Base-by-base conservation (phyloP, 2,329 filamentous ascomycete genomes). In the Colletotrichum nymphaeae region DNA sequence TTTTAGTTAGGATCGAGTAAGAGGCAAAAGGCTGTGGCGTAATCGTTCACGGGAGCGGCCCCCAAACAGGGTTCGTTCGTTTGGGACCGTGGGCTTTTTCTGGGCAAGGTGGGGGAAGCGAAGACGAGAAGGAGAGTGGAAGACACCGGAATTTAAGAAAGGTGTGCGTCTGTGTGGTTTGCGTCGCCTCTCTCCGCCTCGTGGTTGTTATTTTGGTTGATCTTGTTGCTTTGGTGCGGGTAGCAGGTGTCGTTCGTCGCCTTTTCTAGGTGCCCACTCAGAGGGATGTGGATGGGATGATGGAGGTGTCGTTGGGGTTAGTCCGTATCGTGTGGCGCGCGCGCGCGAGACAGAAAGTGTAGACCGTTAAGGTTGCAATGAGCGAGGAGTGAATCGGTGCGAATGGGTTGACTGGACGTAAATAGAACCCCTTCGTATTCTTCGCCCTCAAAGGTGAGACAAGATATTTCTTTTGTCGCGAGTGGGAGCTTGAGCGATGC, bases 21-120 rank as follows among this genome's bases (percentile, higher is more conserved):
- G 49, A 26, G 55, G 22, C 49, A 58, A n/a, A 63, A 14, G 35
- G 68, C 56, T 60, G 63, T 28, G 68, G 56, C 26, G 59, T 35
- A 42, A 46, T 63, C n/a, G 35, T 60, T 28, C 16, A 26, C 57
- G 57, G 55, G 32, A 69, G 49, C 49, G 62, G 42, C 30, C 28
- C 22, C 62, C 32, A 26, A 70, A 69, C 24, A 64, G 60, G 60
- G 22, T 55, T 73, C 60, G 70, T 70, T 70, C 56, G 70, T 70
- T 70, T 60, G 66, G 67, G 62, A n/a, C 62, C 22, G 62, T 37
- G 62, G 30, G 46, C 22, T 28, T 42, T 24, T 28, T 42, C 42
- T 49, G 42, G 16, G 16, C 16, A 26, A 26, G 11, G 37, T 7
- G 60, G 26, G 26, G 42, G 19, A 30, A 22, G 16, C 37, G 37